These are phyloP conservation scores for Aspergillus funiculosus DNA, from an alignment of 495 filamentous ascomycete genomes.

Conservation along the genomic window DNA sequence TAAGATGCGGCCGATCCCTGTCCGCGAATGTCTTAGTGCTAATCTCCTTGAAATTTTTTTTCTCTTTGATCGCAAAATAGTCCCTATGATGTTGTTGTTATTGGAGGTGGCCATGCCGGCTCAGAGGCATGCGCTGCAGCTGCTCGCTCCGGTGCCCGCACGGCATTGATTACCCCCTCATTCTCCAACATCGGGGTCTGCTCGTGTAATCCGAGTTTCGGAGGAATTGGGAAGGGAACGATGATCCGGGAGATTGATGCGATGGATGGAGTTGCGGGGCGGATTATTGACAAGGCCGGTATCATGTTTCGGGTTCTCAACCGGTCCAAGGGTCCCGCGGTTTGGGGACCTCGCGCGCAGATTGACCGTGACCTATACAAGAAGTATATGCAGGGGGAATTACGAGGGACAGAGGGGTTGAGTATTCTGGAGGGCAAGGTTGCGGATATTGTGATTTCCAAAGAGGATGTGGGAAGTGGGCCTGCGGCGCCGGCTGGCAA, in stretches of 20 bases:
- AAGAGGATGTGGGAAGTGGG: conserved; percentile 40
- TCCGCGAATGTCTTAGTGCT: no score
- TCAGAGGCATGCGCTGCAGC: conserved; percentile 92
- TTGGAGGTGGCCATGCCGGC: conserved; percentile 94
- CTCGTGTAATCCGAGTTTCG: conserved; percentile 96
- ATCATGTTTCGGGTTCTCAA: conserved; percentile 89
- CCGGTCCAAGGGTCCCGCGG: conserved; percentile 82
- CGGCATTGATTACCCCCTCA: conserved; percentile 81
- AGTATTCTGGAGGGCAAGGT: conserved; percentile 80
- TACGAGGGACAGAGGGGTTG: conserved; percentile 67
- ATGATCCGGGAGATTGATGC: conserved; percentile 96
- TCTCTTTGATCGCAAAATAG: conserved; percentile 30
- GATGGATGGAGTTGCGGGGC: conserved; percentile 82
- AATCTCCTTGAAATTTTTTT: background rate
- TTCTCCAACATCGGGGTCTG: conserved; percentile 88
- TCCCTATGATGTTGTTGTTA: conserved; percentile 86
- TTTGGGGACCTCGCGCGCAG: conserved; percentile 95
- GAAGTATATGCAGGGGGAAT: conserved; percentile 85
- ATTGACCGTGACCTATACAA: conserved; percentile 91
- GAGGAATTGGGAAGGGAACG: conserved; percentile 97
- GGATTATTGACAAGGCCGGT: conserved; percentile 89
- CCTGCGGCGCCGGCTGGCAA: conserved; percentile 54
- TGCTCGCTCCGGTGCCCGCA: conserved; percentile 82
- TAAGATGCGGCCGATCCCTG: no score
- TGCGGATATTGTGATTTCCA: conserved; percentile 75